Conservation (phyloP, 1,284 basidiomycete species). For the Moniliella sp. region DNA sequence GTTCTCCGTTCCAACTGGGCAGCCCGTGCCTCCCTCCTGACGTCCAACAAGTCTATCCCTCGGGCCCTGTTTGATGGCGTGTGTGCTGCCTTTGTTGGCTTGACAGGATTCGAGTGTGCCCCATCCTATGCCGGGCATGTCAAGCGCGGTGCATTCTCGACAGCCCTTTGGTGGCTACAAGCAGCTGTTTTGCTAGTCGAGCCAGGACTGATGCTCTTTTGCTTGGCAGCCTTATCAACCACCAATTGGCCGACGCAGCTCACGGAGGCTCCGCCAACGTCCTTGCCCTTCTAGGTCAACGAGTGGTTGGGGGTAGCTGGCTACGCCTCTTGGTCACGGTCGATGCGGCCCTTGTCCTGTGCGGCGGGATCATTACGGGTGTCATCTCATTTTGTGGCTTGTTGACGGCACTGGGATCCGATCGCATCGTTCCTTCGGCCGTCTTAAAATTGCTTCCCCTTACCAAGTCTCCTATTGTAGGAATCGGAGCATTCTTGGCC, state of each 20-base stretch:
- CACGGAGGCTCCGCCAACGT: slow-evolving; percentile 9
- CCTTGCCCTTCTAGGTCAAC: slow-evolving; percentile 7
- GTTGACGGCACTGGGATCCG: slow-evolving; percentile 6
- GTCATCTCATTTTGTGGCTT: slow-evolving; percentile 10
- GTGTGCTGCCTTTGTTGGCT: slow-evolving; percentile 13
- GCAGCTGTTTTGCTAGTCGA: slow-evolving; percentile 5
- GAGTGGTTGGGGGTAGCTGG: slow-evolving; percentile 8
- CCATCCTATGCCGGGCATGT: slow-evolving; percentile 13
- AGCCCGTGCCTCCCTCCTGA: neutral
- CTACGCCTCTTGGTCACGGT: slow-evolving; percentile 12
- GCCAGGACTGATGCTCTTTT: slow-evolving; percentile 13
- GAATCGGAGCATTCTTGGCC: slow-evolving; percentile 35
- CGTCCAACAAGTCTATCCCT: too few relatives aligned
- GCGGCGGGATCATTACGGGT: slow-evolving; percentile 18
- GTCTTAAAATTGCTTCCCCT: slow-evolving; percentile 42
- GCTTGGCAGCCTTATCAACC: slow-evolving; percentile 10
- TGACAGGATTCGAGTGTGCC: slow-evolving; percentile 17
- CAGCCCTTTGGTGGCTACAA: slow-evolving; percentile 13
- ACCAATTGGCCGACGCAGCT: slow-evolving; percentile 5
- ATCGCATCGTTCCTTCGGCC: neutral
- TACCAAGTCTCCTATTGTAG: slow-evolving; percentile 43
- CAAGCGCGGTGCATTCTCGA: slow-evolving; percentile 10
- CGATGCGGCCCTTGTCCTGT: slow-evolving; percentile 14
- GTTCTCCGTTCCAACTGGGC: slow-evolving; percentile 10
- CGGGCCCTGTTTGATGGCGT: slow-evolving; percentile 16